A percentile compares a stretch with the other conserved stretches of the same genome.
These are phyloP conservation scores for Dittrichia graveolens DNA, from an alignment of 129 eudicot genomes.

Conservation along the genomic window DNA sequence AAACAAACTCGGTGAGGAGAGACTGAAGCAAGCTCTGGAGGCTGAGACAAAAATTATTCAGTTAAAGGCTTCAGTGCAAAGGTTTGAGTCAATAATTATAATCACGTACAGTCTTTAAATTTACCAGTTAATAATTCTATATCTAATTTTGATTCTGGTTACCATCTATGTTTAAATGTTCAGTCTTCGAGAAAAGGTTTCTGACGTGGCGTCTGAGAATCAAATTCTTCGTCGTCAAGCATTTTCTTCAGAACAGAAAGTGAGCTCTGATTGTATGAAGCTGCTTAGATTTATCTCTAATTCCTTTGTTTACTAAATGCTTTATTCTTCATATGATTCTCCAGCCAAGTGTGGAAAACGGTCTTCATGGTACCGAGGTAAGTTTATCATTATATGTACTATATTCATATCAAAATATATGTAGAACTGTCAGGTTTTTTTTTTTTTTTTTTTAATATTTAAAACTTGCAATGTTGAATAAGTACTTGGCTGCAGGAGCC, in stretches of 20 bases:
- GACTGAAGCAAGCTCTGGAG: constrained; percentile 87
- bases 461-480: not conserved
- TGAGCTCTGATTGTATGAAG: constrained; percentile 18
- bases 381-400: constrained; percentile 32
- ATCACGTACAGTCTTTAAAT: not conserved
- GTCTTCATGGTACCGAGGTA: constrained; percentile 47
- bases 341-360: constrained; percentile 54
- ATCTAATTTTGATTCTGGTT: not conserved
- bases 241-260: constrained; percentile 51
- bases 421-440: not conserved
- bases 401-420: not conserved
- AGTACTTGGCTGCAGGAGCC: constrained; percentile 56
- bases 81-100: constrained; percentile 43
- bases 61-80: constrained; percentile 83
- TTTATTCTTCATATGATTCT: constrained; percentile 2
- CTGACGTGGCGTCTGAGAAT: constrained; percentile 85
- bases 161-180: constrained; percentile 15
- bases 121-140: not conserved
- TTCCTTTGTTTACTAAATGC: not conserved
- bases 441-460: no score
- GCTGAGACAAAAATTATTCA: constrained; percentile 83
- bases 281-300: constrained; percentile 1
- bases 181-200: constrained; percentile 89
- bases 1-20: constrained; percentile 87
- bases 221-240: constrained; percentile 75